Evolutionary conservation across 148 eudicot genomes (phyloP).

Genomic region (Diospyros kaki): DNA sequence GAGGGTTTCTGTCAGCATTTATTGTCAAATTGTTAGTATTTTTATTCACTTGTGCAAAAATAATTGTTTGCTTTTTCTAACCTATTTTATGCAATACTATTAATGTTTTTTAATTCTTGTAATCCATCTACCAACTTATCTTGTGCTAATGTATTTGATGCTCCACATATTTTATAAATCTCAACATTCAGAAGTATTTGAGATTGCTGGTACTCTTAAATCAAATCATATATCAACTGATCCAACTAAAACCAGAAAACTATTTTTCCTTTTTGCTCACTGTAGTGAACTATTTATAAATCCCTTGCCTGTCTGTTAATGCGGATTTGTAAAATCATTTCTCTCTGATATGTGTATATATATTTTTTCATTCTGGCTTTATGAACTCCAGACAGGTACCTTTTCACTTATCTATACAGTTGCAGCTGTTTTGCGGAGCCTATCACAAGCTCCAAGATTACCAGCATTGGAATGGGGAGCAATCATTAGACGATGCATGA

Average conservation of each 20-base stretch:
- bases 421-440: conserved; percentile 64
- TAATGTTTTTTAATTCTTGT: neutral
- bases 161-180: neutral
- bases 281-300: neutral
- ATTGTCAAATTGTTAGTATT: conserved; percentile 3
- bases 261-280: neutral
- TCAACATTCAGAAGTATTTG: neutral
- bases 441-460: conserved; percentile 76
- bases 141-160: neutral
- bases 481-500: conserved; percentile 73
- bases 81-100: conserved; percentile 1
- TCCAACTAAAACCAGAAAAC: neutral
- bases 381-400: conserved; percentile 34
- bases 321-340: neutral
- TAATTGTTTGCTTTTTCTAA: neutral
- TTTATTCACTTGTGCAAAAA: neutral
- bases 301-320: neutral
- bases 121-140: neutral
- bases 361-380: neutral
- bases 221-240: neutral
- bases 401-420: conserved; percentile 37
- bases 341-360: too few relatives aligned
- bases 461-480: conserved; percentile 80
- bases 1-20: neutral
- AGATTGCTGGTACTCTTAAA: conserved; percentile 2